Percentiles rank a stretch among this genome's conserved stretches.
Evolutionary conservation across 352 stramenopile genomes (phyloP).

Genomic region (Pseudoperonospora humuli): DNA sequence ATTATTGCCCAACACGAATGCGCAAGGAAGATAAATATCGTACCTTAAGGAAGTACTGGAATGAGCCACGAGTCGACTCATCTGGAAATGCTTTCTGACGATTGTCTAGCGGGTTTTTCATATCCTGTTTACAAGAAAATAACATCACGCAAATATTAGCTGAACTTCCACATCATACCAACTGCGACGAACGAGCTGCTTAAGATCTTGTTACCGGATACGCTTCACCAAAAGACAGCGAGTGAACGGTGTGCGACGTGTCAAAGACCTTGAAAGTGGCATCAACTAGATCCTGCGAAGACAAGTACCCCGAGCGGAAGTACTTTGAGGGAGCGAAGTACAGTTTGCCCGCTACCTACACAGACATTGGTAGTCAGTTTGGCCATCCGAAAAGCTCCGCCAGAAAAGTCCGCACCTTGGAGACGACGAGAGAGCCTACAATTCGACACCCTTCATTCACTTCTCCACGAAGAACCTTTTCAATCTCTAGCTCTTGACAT

Average conservation of each 20-base stretch:
- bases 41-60: slow-evolving; percentile 84
- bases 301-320: slow-evolving; percentile 74
- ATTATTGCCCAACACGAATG: neutral
- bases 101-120: slow-evolving; percentile 77
- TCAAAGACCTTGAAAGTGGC: slow-evolving; percentile 70
- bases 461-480: slow-evolving; percentile 65
- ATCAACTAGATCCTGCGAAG: slow-evolving; percentile 48
- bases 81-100: slow-evolving; percentile 48
- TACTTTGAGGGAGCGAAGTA: slow-evolving; percentile 82
- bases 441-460: slow-evolving; percentile 76
- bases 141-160: neutral
- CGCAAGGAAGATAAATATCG: neutral
- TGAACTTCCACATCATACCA: neutral
- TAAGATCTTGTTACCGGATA: slow-evolving; percentile 47
- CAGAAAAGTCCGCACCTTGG: slow-evolving; percentile 38
- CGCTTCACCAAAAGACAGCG: slow-evolving; percentile 62
- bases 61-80: slow-evolving; percentile 47
- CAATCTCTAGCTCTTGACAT: slow-evolving; percentile 72
- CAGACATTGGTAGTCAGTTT: slow-evolving; percentile 3
- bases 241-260: slow-evolving; percentile 58
- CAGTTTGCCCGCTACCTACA: slow-evolving; percentile 61
- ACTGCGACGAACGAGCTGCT: neutral
- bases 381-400: neutral
- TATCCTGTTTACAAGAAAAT: slow-evolving; percentile 39
- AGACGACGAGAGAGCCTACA: slow-evolving; percentile 58